Evolutionary conservation across 164 flowering plant genomes (phyloP).

Genomic region (Paratinospora sagittata): DNA sequence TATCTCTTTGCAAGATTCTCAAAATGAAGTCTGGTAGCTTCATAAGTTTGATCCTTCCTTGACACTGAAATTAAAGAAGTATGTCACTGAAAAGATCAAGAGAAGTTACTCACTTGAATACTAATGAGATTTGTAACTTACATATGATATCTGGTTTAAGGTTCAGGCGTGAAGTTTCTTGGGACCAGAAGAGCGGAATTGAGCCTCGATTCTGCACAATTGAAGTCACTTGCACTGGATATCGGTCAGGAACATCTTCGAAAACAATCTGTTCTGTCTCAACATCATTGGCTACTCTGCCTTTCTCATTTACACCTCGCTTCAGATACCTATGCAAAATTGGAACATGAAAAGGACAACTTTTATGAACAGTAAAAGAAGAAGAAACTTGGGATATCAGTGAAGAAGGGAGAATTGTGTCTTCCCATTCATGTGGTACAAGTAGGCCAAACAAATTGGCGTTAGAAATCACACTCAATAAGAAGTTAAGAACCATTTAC

Average conservation of each 20-base stretch:
- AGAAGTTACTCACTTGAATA: neutral
- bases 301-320: constrained; percentile 94
- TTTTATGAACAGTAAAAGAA: neutral
- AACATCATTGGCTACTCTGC: constrained; percentile 97
- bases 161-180: constrained; percentile 84
- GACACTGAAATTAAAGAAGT: constrained; percentile 48
- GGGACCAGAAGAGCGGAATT: constrained; percentile 99
- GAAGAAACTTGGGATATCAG: neutral
- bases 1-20: constrained; percentile 87
- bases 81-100: constrained; percentile 12
- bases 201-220: constrained; percentile 94
- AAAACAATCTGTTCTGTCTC: constrained; percentile 95
- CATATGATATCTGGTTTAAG: constrained; percentile 82
- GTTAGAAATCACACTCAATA: neutral
- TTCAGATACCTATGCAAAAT: constrained; percentile 57
- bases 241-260: constrained; percentile 66
- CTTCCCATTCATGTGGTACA: neutral
- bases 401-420: neutral
- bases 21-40: constrained; percentile 88
- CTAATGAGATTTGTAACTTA: constrained; percentile 26
- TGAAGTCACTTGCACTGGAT: constrained; percentile 61
- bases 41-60: constrained; percentile 62
- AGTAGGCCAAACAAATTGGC: neutral
- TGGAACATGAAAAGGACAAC: neutral
- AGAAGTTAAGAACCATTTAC: neutral